Base-by-base conservation (phyloP, 306 rosid genomes). In the Delonix regia region DNA sequence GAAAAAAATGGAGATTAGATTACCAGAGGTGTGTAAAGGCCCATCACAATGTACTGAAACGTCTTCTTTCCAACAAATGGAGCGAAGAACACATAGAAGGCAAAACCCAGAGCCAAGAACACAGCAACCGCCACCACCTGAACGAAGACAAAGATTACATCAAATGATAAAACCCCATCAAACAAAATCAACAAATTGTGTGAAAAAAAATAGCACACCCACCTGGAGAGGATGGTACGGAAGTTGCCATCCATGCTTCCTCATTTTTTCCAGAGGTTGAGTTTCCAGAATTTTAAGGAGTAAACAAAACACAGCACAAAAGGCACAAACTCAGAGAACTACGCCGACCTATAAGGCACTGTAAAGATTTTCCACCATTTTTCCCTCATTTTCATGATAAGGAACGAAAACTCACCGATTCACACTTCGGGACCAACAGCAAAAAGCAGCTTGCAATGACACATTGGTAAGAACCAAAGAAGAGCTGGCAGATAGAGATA, bases 161-260 rank as follows among this genome's bases (percentile, higher is more conserved):
- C 61, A 65, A 47, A 75, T 73, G 36, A 18, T 51, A 69, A 61
- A 48, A 57, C 57, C 36, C 47, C 63, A 63, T 4, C 9, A 34
- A 73, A 55, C 77, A 55, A 68, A 5, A 69, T 52, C 0, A 53
- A 65, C 2, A 59, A 77, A 71, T 81, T 66, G 49, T 39, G 24
- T 45, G n/a, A n/a, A n/a, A 79, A 66, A 44, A 24, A 36, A 57
- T 60, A 6, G 21, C 28, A 48, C 36, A 48, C 83, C 18, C 49
- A 94, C 99, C 98, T 95, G 99, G 9, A 95, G 98, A 71, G 98
- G 99, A 80, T 95, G 99, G 65, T 92, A 92, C 44, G 99, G 99
- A 69, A 95, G 95, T 80, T 92, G 90, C 99, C 99, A 95, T 68
- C 99, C 99, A 76, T 92, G 74, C 91, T 89, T 95, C 90, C 98